These are phyloP conservation scores for Phytophthora podocarpi DNA, from an alignment of 352 stramenopile genomes.

Conservation along the genomic window DNA sequence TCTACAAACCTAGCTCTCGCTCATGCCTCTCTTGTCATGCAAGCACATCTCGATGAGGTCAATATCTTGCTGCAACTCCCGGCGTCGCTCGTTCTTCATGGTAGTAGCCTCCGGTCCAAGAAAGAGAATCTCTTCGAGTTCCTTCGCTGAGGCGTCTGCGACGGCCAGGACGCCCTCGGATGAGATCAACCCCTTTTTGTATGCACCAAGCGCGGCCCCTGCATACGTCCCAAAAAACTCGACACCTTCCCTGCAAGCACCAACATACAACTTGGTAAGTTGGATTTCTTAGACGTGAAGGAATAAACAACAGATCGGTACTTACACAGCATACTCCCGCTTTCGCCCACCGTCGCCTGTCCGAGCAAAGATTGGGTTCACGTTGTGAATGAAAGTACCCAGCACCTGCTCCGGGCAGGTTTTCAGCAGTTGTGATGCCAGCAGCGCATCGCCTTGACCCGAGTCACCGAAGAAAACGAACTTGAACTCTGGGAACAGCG, in stretches of 20 bases:
- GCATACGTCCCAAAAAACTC: slow-evolving; percentile 81
- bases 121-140: slow-evolving; percentile 58
- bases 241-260: slow-evolving; percentile 59
- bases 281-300: background rate
- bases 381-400: slow-evolving; percentile 81
- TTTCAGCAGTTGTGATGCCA: slow-evolving; percentile 67
- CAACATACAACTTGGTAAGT: background rate
- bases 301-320: slow-evolving; percentile 1
- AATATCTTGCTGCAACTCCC: slow-evolving; percentile 52
- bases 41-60: slow-evolving; percentile 31
- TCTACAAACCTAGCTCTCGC: background rate
- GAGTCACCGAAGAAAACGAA: slow-evolving; percentile 89
- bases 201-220: slow-evolving; percentile 54
- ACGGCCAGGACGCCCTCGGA: slow-evolving; percentile 58
- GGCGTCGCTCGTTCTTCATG: slow-evolving; percentile 42
- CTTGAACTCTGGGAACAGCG: slow-evolving; percentile 83
- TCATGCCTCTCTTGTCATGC: slow-evolving; percentile 14
- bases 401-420: slow-evolving; percentile 66
- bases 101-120: slow-evolving; percentile 40
- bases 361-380: slow-evolving; percentile 56
- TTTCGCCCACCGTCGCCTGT: slow-evolving; percentile 75
- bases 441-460: slow-evolving; percentile 75
- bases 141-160: slow-evolving; percentile 39
- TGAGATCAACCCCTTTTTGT: slow-evolving; percentile 67
- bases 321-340: slow-evolving; percentile 61